phyloP scores from a whole-genome alignment of 1,284 basidiomycete genomes.

The Austropuccinia psidii region DNA sequence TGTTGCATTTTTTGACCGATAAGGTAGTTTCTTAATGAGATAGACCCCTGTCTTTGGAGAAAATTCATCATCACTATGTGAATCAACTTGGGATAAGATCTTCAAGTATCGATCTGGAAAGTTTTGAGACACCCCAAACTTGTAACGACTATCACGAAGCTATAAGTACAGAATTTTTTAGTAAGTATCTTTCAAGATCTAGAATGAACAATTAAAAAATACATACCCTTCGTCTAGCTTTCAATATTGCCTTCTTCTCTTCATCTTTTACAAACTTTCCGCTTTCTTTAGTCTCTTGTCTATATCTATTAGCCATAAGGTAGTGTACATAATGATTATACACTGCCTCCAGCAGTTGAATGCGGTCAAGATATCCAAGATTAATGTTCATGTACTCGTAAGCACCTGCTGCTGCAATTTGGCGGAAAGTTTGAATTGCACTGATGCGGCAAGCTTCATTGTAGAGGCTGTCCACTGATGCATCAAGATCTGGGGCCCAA shows the following conservation, averaged over 20 bases:
- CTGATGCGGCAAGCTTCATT: constrained; percentile 7
- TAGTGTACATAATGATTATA: constrained; percentile 20
- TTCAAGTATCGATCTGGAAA: background rate
- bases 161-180: background rate
- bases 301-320: background rate
- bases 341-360: background rate
- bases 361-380: background rate
- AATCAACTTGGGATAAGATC: background rate
- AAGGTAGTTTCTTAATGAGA: too few relatives aligned
- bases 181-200: background rate
- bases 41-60: background rate
- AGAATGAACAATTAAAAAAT: background rate
- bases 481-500: background rate
- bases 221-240: background rate
- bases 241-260: background rate
- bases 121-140: background rate
- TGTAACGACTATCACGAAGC: background rate
- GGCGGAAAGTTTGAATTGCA: background rate
- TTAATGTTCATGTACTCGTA: constrained; percentile 18
- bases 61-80: constrained; percentile 14
- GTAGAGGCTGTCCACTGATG: background rate
- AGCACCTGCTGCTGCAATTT: background rate
- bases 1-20: too few relatives aligned
- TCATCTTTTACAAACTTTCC: background rate
- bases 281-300: background rate